Evolutionary conservation across 1,139 yeast species (phyloP).

Genomic region (Eremothecium coryli): DNA sequence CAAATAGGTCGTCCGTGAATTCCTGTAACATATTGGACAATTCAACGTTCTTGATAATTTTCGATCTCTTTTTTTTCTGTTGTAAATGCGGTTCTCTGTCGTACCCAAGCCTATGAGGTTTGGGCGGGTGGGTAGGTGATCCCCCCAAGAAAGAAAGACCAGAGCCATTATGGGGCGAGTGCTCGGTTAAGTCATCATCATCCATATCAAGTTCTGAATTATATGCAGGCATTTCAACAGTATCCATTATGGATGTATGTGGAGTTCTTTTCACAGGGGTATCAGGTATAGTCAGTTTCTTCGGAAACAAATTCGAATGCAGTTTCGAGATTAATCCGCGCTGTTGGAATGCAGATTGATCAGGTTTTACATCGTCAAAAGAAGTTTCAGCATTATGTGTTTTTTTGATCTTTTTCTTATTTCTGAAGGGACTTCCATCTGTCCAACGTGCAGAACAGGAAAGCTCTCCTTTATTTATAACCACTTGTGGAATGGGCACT

Average conservation of each 20-base stretch:
- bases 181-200: constrained; percentile 2
- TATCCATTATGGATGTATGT: constrained; percentile 11
- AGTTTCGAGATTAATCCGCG: constrained; percentile 28
- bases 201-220: constrained; percentile 3
- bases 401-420: constrained; percentile 7
- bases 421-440: constrained; percentile 1
- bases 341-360: constrained; percentile 21
- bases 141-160: constrained; percentile 4
- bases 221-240: constrained; percentile 5
- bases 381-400: constrained; percentile 10
- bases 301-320: constrained; percentile 15
- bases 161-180: constrained; percentile 8
- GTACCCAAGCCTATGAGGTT: constrained; percentile 2
- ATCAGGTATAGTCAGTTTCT: constrained; percentile 25
- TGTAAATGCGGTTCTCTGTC: constrained; percentile 2
- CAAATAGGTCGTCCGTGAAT: constrained; percentile 31
- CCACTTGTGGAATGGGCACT: neutral
- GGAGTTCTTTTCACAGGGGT: constrained; percentile 31
- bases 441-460: neutral
- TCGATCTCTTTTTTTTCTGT: constrained; percentile 22
- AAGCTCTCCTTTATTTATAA: neutral
- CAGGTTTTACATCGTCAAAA: constrained; percentile 21
- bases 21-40: constrained; percentile 29
- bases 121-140: constrained; percentile 12
- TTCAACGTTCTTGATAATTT: constrained; percentile 25